phyloP scores from a whole-genome alignment of 2,329 filamentous ascomycete genomes.

The Diaporthe amygdali region DNA sequence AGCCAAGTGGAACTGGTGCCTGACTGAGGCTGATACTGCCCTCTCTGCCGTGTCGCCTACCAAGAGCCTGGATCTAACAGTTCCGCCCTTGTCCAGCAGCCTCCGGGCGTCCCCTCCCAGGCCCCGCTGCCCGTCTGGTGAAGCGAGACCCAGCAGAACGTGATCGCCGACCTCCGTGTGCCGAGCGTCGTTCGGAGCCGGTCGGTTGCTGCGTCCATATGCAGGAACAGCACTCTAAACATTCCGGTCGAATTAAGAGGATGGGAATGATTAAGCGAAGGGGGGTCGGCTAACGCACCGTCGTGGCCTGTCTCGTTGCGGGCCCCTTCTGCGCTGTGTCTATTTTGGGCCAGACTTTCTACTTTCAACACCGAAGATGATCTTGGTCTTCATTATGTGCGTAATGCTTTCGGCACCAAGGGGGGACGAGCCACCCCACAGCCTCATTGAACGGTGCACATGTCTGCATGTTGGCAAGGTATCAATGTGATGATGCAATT shows the following conservation, averaged over 20 bases:
- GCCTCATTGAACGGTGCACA: not conserved
- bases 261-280: slow-evolving; percentile 12
- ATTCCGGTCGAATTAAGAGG: not conserved
- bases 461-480: not conserved
- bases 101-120: not conserved
- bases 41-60: slow-evolving; percentile 20
- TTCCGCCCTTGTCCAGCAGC: not conserved
- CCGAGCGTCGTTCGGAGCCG: not conserved
- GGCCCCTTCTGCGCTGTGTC: not conserved
- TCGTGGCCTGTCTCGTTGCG: not conserved
- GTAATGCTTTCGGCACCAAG: not conserved
- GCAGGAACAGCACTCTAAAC: slow-evolving; percentile 1
- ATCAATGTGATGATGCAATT: not conserved
- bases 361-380: not conserved
- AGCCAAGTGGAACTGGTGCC: not conserved
- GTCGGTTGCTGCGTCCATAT: not conserved
- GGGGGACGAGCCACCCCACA: not conserved
- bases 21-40: slow-evolving; percentile 12
- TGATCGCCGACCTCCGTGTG: slow-evolving; percentile 18
- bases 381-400: not conserved
- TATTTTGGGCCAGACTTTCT: not conserved
- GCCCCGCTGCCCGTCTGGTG: slow-evolving; percentile 1
- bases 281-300: not conserved
- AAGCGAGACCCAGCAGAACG: slow-evolving; percentile 18
- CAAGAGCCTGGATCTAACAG: not conserved